Evolutionary conservation across 2,329 filamentous ascomycete genomes (phyloP), one percentile per base, ranked within the genome.

Genomic region (Xenoacremonium recifei): DNA sequence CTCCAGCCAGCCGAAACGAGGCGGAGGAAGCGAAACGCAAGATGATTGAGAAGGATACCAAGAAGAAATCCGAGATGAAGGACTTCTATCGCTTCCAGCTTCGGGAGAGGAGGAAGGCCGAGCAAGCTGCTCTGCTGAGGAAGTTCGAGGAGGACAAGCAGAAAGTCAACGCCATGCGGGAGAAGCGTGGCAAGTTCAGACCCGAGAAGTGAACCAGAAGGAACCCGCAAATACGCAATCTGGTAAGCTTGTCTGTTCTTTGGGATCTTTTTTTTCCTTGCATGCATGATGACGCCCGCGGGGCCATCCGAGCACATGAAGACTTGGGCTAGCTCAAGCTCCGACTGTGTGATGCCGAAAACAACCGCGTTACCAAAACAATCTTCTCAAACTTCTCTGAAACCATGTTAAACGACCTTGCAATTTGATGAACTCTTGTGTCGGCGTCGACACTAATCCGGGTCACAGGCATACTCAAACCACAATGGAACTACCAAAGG

Each of bases 11-110:
- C 40, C 76, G 82, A 48, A 85, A 85, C 53, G 89, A 87, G 57
- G 80, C 82, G 30, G 79, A 83, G 57, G 79, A 80, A 54, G 75
- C 75, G 35, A 69, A 67, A 46, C 70, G 69, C 56, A 77, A 74
- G 64, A 77, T 82, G 71, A 69, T 80, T 59, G 80, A 87, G 63
- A 79, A 82, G 65, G 75, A 75, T 51, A 72, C 76, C 55, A 72
- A 77, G 67, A 84, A 79, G 71, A 80, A 77, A 59, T 72, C 75
- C 27, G 80, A 83, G 36, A 71, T 81, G 55, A 78, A 79, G 45
- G 84, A 88, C 64, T 95, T 95, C 61, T 95, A 95, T 64, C 75
- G 88, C 45, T 95, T 92, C 75, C 89, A 95, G 72, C 77, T 80
- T 51, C 71, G 89, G 35, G 86, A 93, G 71, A 82, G 81, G 70